Evolutionary conservation across 345 rosid genomes (phyloP), one percentile per base, ranked within the genome.

Genomic region (Rhizophora mangle): DNA sequence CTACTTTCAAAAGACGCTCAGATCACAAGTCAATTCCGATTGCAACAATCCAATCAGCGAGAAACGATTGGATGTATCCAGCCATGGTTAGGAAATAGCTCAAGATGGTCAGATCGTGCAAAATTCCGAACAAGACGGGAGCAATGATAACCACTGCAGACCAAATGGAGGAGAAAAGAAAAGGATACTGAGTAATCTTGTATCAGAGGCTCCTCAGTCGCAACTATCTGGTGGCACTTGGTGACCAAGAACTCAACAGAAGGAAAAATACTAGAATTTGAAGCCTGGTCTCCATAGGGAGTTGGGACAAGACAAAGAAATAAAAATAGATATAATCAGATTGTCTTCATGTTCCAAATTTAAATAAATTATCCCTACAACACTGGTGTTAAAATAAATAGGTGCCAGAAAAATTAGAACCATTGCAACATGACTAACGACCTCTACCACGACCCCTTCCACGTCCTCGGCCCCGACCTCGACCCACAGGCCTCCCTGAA

Each of bases 381-480:
- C 77, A 78, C 27, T 54, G 63, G 27, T 61, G 76, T 76, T 74
- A 71, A 76, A 79, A 70, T 70, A 67, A 63, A 65, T 65, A 62
- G 68, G 60, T 22, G 60, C 70, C 49, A 46, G 66, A 68, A 80
- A 77, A 80, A 72, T 68, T 72, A 46, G 13, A 70, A 60, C 19
- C 20, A 21, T 13, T 31, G 64, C 76, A 76, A 55, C 54, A 64
- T 37, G 46, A 63, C 75, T 84, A 91, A 68, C 93, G 97, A 29
- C 98, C 98, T 53, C 96, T 84, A 18, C 91, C 92, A 4, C 80
- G 76, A 11, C 80, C 76, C 3, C 80, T 90, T 0, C 97, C 98
- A 7, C 97, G 98, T 1, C 97, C 94, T 1, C 96, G 88, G 15
- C 96, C 97, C 70, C 94, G 80, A 6, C 99, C 94, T 4, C 99